Percentiles rank a stretch among this genome's conserved stretches.
phyloP scores from a whole-genome alignment of 83 land plant genomes.

The Diphasiastrum complanatum region DNA sequence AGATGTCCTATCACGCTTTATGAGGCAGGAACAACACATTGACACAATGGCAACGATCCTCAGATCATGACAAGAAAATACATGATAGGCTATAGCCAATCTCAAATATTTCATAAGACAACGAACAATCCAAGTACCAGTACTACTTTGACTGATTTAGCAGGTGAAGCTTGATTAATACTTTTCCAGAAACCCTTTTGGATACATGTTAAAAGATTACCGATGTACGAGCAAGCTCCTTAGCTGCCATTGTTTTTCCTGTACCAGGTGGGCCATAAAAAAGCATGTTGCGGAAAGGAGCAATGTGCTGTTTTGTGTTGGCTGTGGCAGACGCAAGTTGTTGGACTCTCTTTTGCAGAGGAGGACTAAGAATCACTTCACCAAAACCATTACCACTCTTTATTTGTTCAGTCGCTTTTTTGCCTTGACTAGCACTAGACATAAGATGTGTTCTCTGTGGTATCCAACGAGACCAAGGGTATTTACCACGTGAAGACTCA shows the following conservation, averaged over 20 bases:
- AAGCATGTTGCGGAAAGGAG: constrained; percentile 10
- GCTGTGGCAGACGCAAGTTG: constrained; percentile 8
- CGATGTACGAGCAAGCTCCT: constrained; percentile 5
- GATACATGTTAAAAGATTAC: neutral
- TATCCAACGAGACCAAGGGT: constrained; percentile 8
- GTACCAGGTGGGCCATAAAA: constrained; percentile 16
- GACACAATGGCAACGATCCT: too few relatives aligned
- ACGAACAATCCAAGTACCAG: too few relatives aligned
- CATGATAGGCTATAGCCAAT: too few relatives aligned
- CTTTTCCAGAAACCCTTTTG: too few relatives aligned
- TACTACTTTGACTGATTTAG: too few relatives aligned
- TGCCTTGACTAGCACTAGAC: neutral
- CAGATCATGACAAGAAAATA: too few relatives aligned
- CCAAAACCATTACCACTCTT: constrained; percentile 9
- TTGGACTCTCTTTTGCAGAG: constrained; percentile 1
- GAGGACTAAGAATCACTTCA: constrained; percentile 4
- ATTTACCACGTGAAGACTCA: constrained; percentile 8
- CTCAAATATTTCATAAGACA: too few relatives aligned
- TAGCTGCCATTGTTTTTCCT: constrained; percentile 15
- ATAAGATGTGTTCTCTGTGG: neutral
- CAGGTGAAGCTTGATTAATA: too few relatives aligned
- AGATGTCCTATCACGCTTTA: too few relatives aligned
- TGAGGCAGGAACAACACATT: too few relatives aligned
- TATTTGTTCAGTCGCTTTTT: neutral
- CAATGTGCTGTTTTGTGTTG: constrained; percentile 8